These are phyloP conservation scores for Chernovozyma sophiae-reginae DNA, from an alignment of 1,139 yeast genomes.

Conservation along the genomic window DNA sequence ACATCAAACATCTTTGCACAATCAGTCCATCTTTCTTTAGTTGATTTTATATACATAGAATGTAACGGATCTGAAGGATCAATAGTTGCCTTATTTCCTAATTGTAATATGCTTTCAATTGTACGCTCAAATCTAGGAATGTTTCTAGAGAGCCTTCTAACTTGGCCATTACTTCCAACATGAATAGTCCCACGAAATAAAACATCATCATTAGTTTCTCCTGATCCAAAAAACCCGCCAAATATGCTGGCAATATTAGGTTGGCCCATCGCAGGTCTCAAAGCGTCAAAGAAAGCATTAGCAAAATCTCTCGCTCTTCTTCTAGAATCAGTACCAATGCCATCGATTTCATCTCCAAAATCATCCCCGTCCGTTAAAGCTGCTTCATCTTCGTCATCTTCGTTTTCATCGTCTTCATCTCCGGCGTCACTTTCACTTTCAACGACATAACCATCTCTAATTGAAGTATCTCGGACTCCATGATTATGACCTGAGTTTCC, in stretches of 20 bases:
- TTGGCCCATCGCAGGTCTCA: constrained; percentile 13
- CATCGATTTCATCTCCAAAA: constrained; percentile 6
- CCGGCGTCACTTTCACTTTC: constrained; percentile 6
- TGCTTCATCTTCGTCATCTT: constrained; percentile 16
- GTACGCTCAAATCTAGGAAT: constrained; percentile 20
- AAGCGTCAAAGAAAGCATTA: constrained; percentile 22
- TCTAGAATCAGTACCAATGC: constrained; percentile 9
- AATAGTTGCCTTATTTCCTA: constrained; percentile 11
- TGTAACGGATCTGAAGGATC: constrained; percentile 15
- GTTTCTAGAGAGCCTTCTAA: constrained; percentile 1
- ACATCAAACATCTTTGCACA: constrained; percentile 48
- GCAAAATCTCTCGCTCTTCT: constrained; percentile 20
- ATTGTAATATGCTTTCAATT: constrained; percentile 23
- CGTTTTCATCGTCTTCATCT: constrained; percentile 11
- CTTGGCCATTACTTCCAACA: constrained; percentile 8
- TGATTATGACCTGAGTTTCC: not conserved
- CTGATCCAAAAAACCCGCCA: constrained; percentile 14
- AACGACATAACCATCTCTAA: constrained; percentile 3
- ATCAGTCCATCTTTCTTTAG: constrained; percentile 70
- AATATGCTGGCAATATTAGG: constrained; percentile 16
- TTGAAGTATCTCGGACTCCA: not conserved
- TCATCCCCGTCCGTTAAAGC: constrained; percentile 19
- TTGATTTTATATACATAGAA: constrained; percentile 46
- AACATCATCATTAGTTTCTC: not conserved
- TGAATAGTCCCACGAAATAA: constrained; percentile 12